Conservation (phyloP, 805 yeast genomes). For the Maudiozyma bulderi region DNA sequence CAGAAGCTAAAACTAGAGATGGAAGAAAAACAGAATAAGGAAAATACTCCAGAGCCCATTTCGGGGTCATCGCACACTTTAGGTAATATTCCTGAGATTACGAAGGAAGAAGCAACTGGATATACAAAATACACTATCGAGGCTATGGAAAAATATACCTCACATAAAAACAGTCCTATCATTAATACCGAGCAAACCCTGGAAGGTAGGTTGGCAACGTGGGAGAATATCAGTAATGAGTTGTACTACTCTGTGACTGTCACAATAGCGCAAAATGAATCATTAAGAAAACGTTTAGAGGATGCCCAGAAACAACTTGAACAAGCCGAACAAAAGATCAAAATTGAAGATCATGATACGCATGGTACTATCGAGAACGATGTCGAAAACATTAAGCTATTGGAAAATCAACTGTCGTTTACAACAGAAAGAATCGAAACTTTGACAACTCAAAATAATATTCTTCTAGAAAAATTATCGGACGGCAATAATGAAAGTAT, state of each 20-base stretch:
- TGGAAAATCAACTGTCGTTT: neutral
- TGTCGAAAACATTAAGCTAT: neutral
- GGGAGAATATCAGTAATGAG: conserved; percentile 20
- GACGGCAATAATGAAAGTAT: too few relatives aligned
- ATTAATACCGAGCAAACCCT: neutral
- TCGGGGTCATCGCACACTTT: neutral
- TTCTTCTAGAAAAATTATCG: conserved; percentile 38
- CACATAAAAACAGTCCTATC: too few relatives aligned
- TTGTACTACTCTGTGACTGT: neutral
- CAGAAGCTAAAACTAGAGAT: conserved; percentile 28
- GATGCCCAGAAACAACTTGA: neutral
- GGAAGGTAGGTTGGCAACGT: conserved; percentile 34
- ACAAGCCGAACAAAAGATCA: neutral
- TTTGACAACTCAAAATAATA: conserved; percentile 54
- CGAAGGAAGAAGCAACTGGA: too few relatives aligned
- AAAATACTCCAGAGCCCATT: neutral
- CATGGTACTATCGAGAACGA: neutral
- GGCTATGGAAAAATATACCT: too few relatives aligned
- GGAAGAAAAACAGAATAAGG: neutral
- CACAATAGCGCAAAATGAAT: neutral
- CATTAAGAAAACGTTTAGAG: neutral
- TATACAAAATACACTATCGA: too few relatives aligned
- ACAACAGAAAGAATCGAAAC: conserved; percentile 37
- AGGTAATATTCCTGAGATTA: too few relatives aligned
- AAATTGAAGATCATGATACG: neutral